Percentiles rank a stretch among this genome's conserved stretches.
Conservation (phyloP, 2,329 filamentous ascomycete genomes). For the Botrytis fabae region DNA sequence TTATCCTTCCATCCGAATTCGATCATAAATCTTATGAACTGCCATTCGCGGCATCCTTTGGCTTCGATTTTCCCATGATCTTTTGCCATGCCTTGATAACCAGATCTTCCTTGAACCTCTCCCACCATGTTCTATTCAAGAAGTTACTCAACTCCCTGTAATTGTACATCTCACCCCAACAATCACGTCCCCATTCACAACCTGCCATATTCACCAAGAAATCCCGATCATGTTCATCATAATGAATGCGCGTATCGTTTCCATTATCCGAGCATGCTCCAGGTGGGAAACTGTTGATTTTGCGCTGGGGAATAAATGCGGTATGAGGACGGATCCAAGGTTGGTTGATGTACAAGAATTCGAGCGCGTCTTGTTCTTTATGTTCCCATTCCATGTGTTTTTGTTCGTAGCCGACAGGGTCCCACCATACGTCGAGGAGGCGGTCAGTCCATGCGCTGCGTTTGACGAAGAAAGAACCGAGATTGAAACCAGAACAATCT, state of each 20-base stretch:
- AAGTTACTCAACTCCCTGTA: conserved; percentile 90
- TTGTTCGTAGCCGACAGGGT: conserved; percentile 95
- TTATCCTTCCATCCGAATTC: not conserved
- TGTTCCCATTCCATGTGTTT: conserved; percentile 99
- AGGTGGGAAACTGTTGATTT: conserved; percentile 90
- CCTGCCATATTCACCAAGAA: conserved; percentile 99
- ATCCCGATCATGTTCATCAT: conserved; percentile 80
- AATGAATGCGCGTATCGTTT: conserved; percentile 78
- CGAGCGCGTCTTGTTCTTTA: conserved; percentile 94
- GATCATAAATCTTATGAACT: conserved; percentile 29
- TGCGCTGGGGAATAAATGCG: conserved; percentile 86
- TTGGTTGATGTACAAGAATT: conserved; percentile 87
- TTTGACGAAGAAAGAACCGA: conserved; percentile 90
- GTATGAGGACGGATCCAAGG: conserved; percentile 90
- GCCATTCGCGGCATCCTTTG: conserved; percentile 26
- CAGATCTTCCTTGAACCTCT: conserved; percentile 68
- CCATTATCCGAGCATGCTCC: conserved; percentile 82
- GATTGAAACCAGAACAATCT: conserved; percentile 93
- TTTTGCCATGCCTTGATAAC: conserved; percentile 58
- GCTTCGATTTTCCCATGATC: conserved; percentile 52
- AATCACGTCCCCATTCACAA: conserved; percentile 94
- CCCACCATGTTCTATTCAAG: conserved; percentile 82
- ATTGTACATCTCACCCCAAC: conserved; percentile 96
- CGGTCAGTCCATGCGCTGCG: conserved; percentile 88
- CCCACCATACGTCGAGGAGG: conserved; percentile 96